phyloP scores from a whole-genome alignment of 2,329 filamentous ascomycete genomes.

The Colletotrichum acutatum region DNA sequence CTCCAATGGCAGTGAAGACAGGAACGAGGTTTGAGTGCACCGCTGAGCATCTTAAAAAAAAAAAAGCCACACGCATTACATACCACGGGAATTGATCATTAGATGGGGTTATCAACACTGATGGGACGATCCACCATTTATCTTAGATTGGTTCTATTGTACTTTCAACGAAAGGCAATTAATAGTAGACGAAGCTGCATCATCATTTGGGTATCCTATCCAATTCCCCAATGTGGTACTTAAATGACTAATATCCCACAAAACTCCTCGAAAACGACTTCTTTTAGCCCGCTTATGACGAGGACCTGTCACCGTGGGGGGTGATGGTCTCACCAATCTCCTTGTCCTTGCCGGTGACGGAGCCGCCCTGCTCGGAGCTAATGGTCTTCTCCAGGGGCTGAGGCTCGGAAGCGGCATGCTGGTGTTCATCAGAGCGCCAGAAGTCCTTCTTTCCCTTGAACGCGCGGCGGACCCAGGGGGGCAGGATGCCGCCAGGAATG shows the following conservation, averaged over 20 bases:
- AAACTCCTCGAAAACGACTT: background rate
- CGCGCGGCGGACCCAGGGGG: slow-evolving; percentile 77
- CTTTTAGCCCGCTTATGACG: background rate
- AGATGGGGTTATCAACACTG: background rate
- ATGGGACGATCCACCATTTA: background rate
- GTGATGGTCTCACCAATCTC: slow-evolving; percentile 32
- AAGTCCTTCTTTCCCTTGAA: slow-evolving; percentile 77
- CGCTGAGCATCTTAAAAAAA: too few species aligned
- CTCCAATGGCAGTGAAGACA: background rate
- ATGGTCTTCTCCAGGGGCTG: slow-evolving; percentile 37
- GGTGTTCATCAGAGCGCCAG: slow-evolving; percentile 63
- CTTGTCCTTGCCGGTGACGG: slow-evolving; percentile 27
- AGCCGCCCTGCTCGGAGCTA: slow-evolving; percentile 35
- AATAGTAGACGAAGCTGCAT: background rate
- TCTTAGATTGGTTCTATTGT: slow-evolving; percentile 4
- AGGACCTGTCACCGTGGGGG: slow-evolving; percentile 15
- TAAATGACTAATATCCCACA: background rate
- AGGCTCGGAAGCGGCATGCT: slow-evolving; percentile 30
- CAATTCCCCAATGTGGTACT: background rate
- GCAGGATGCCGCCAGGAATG: slow-evolving; percentile 78
- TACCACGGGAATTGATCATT: background rate
- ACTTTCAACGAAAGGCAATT: slow-evolving; percentile 1
- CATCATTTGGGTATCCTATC: slow-evolving; percentile 3
- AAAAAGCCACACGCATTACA: background rate
- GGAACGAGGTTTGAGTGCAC: background rate